Evolutionary conservation across 2,329 filamentous ascomycete genomes (phyloP), one percentile per base, ranked within the genome.

Genomic region (Neonectria magnoliae): DNA sequence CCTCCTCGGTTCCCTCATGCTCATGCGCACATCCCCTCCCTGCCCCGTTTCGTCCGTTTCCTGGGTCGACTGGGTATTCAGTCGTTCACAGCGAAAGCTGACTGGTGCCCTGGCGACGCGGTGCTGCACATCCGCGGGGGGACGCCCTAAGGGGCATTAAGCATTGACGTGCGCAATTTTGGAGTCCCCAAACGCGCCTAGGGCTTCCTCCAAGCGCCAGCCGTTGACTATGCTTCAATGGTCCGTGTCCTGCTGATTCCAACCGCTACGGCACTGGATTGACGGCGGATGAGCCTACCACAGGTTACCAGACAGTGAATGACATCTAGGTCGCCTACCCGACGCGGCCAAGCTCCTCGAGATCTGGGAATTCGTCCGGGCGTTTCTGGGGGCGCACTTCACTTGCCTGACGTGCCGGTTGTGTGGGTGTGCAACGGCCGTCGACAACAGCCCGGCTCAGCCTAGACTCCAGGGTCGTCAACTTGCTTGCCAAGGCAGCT

Each of bases 101-200:
- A 62, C 60, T 58, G 69, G 58, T 66, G 57, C 61, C 62, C 50
- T 57, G 64, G 59, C 56, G 52, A 61, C 18, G 52, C 54, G 48
- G n/a, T 36, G 31, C 61, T 54, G 48, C 48, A 45, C 33, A 54
- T 65, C 61, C 59, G 22, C 58, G 70, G 62, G 59, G 59, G 62
- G 54, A 57, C 31, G 51, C 27, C 57, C 61, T 44, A 48, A 65
- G 54, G 58, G 59, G 67, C 67, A 70, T 73, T 67, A 61, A 67
- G 71, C 69, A 73, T 73, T 73, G 68, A 68, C 53, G 50, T 51
- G 61, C 57, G 70, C 70, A 73, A 73, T 73, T 61, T 73, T 70
- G 67, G 71, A 57, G 55, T 60, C 50, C 56, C 71, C 71, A 71
- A 69, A 60, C 47, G 53, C 48, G 55, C 57, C 68, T 71, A 73